Percentiles rank a stretch among this genome's conserved stretches.
phyloP scores from a whole-genome alignment of 2,329 filamentous ascomycete genomes.

The Aurifilum marmelostoma region DNA sequence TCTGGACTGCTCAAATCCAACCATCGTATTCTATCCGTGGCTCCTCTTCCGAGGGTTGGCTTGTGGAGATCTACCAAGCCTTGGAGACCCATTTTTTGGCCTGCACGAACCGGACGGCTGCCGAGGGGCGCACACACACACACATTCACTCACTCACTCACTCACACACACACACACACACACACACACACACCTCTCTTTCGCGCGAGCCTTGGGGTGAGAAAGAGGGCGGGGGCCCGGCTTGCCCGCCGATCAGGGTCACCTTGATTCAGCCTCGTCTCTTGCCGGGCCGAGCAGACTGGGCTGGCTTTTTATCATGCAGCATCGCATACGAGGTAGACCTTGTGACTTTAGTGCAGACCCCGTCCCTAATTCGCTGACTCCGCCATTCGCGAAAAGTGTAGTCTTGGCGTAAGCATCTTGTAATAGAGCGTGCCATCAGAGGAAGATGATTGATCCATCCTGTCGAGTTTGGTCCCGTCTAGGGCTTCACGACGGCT shows the following conservation, averaged over 20 bases:
- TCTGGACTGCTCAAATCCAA: background rate
- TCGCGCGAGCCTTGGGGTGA: background rate
- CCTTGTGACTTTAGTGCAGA: background rate
- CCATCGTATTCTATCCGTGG: background rate
- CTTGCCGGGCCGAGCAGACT: background rate
- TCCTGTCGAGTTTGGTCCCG: background rate
- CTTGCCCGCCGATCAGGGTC: slow-evolving; percentile 2
- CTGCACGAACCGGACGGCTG: slow-evolving; percentile 11
- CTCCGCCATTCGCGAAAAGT: background rate
- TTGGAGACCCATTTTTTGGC: background rate
- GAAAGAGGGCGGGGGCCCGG: background rate
- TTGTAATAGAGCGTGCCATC: background rate
- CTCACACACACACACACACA: background rate
- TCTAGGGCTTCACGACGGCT: background rate
- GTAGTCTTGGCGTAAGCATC: background rate
- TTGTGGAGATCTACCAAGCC: slow-evolving; percentile 8
- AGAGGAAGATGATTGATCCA: background rate
- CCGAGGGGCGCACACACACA: background rate
- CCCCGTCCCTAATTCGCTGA: background rate
- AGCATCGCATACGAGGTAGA: background rate
- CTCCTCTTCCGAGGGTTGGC: background rate
- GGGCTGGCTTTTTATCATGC: background rate
- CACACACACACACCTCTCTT: background rate
- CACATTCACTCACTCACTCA: background rate
- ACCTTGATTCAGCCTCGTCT: slow-evolving; percentile 10